These are phyloP conservation scores for Fusarium chaquense DNA, from an alignment of 2,329 filamentous ascomycete species.

Conservation along the genomic window DNA sequence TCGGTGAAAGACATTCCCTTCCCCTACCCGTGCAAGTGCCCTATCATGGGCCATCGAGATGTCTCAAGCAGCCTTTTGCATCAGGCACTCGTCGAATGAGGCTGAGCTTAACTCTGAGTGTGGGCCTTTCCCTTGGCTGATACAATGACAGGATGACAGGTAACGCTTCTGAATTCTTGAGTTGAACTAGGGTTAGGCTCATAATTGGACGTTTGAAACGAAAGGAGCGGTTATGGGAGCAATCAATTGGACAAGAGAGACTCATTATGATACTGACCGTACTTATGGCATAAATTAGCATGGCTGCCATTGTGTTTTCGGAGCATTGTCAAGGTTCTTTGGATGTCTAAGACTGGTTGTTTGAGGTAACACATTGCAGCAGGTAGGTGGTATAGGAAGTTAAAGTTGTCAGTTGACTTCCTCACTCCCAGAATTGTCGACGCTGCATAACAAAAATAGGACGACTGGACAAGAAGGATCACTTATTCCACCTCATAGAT, in stretches of 20 bases:
- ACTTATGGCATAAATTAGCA: slow-evolving; percentile 15
- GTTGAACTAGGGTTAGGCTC: background rate
- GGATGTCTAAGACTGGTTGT: background rate
- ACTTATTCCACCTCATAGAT: background rate
- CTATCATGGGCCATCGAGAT: background rate
- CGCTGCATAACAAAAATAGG: slow-evolving; percentile 1
- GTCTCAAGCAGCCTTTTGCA: slow-evolving; percentile 3
- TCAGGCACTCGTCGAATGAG: slow-evolving; percentile 28
- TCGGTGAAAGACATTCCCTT: slow-evolving; percentile 4
- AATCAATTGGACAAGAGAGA: slow-evolving; percentile 13
- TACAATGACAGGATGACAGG: slow-evolving; percentile 17
- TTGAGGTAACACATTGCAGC: slow-evolving; percentile 1
- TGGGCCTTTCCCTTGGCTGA: slow-evolving; percentile 20
- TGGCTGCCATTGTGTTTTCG: slow-evolving; percentile 20
- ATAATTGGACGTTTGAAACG: slow-evolving; percentile 4
- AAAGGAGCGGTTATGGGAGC: slow-evolving; percentile 3
- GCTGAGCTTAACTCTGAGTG: slow-evolving; percentile 34
- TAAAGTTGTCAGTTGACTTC: background rate
- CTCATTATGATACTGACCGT: background rate
- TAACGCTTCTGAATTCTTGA: slow-evolving; percentile 13
- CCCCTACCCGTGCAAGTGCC: background rate
- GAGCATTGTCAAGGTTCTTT: background rate
- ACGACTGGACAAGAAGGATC: background rate
- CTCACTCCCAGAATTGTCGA: slow-evolving; percentile 2
- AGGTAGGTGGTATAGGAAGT: no score